Evolutionary conservation across 306 rosid species (phyloP).

Genomic region (Morella rubra): DNA sequence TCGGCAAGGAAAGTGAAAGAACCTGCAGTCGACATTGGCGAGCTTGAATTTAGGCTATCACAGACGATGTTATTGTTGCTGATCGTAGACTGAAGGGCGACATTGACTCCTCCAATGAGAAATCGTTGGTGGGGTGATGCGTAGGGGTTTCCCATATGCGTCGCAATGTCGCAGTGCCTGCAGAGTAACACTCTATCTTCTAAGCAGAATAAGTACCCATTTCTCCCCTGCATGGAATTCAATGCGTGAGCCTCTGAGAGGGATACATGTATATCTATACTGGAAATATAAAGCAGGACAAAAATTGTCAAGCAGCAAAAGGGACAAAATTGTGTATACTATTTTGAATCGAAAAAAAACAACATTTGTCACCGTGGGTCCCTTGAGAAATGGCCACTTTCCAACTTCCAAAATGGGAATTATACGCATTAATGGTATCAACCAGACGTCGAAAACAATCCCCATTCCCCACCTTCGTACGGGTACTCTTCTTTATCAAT

Average conservation of each 20-base stretch:
- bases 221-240: not conserved
- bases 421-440: no score
- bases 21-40: not conserved
- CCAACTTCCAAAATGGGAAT: no score
- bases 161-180: not conserved
- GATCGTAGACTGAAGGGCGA: not conserved
- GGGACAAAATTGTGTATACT: no score
- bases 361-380: no score
- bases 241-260: not conserved
- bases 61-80: not conserved
- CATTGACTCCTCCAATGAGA: not conserved
- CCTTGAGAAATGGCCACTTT: no score
- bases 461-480: no score
- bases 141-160: not conserved
- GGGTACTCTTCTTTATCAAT: no score
- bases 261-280: not conserved
- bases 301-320: no score
- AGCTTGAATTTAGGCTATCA: not conserved
- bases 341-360: no score
- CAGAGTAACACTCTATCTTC: slow-evolving; percentile 2
- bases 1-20: not conserved
- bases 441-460: no score
- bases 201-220: not conserved
- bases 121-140: slow-evolving; percentile 1
- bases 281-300: no score